Evolutionary conservation across 345 rosid species (phyloP), one percentile per base, ranked within the genome.

Genomic region (Populus deltoides): DNA sequence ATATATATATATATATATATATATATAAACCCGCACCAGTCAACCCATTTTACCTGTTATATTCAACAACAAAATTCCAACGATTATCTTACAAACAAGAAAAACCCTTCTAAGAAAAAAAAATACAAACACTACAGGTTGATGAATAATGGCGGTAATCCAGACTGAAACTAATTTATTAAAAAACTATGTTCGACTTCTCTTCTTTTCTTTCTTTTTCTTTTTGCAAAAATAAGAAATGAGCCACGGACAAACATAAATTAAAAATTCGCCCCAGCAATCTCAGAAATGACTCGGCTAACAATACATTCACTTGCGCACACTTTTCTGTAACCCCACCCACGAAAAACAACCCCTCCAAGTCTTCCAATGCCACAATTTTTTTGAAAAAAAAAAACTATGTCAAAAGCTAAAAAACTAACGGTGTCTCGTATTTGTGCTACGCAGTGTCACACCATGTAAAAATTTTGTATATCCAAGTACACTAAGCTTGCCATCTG

Each of bases 401-500:
- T n/a, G 61, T 66, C 68, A 15, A 62, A 67, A 45, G 39, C 15
- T 25, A 45, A 45, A 57, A 62, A 45, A 86, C 82, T 86, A 84
- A 83, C 85, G 94, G 70, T 88, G 94, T 87, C 97, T 92, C 68
- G 97, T 82, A 83, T 91, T 90, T 73, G 92, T 79, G 83, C 90
- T 89, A 72, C 97, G 94, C 66, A 87, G 85, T 31, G 92, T 89
- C 81, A 92, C 94, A 51, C 97, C 97, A 83, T 91, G 94, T 84
- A 92, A 90, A 82, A 91, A 90, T 86, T 91, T 92, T 65, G 90
- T 89, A 81, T 89, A 92, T 66, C 97, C 97, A 76, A 88, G 86
- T 74, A 88, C 86, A 81, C 93, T 94, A 80, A 96, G 92, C 88
- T 89, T 92, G 76, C 99, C 97, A 55, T 96, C 99, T 0, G 92